A percentile compares a stretch with the other conserved stretches of the same genome.
Conservation (phyloP, 2,329 filamentous ascomycete genomes). For the Claviceps sp. region DNA sequence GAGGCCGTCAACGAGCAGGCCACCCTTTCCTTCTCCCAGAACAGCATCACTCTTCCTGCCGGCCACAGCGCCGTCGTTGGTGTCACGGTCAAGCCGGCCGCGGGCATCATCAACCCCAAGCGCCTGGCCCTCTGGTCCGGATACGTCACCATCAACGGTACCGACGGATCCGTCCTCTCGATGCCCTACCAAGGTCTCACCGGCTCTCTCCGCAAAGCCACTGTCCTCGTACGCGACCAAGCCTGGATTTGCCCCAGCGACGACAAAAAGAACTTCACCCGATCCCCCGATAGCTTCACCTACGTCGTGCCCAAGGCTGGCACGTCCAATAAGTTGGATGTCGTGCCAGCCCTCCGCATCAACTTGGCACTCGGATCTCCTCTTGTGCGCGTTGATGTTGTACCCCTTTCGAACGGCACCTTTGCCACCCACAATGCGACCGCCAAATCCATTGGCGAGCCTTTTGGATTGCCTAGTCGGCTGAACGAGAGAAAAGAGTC, state of each 20-base stretch:
- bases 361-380: constrained; percentile 30
- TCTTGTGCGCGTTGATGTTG: constrained; percentile 27
- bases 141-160: constrained; percentile 25
- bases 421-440: constrained; percentile 22
- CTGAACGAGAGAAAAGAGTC: constrained; percentile 11
- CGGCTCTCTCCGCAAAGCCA: constrained; percentile 18
- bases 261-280: constrained; percentile 11
- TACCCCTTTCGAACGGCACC: constrained; percentile 15
- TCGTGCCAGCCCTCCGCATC: constrained; percentile 3
- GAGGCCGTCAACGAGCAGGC: constrained; percentile 27
- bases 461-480: constrained; percentile 24
- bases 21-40: constrained; percentile 26
- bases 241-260: constrained; percentile 16
- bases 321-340: constrained; percentile 12
- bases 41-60: constrained; percentile 29
- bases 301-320: constrained; percentile 27
- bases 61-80: constrained; percentile 29
- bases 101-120: constrained; percentile 20
- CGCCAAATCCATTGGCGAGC: constrained; percentile 25
- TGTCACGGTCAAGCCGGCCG: constrained; percentile 28
- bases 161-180: constrained; percentile 10
- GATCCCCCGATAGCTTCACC: constrained; percentile 19
- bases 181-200: constrained; percentile 27
- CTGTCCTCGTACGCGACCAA: constrained; percentile 10
- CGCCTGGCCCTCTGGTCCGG: constrained; percentile 30